Evolutionary conservation across 306 rosid genomes (phyloP).

Genomic region (Hippophae gyantsensis): DNA sequence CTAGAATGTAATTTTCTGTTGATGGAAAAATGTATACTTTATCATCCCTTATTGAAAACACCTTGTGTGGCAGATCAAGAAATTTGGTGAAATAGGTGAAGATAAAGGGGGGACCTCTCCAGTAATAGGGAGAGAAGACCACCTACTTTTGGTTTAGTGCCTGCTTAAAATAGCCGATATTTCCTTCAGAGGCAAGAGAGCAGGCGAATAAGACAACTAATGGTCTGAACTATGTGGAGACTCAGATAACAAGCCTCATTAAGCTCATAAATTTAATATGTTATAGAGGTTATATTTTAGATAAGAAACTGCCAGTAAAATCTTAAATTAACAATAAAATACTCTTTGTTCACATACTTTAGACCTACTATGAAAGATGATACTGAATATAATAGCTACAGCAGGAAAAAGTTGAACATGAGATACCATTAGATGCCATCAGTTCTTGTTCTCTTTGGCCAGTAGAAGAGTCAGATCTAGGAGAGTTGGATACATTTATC

Average conservation of each 20-base stretch:
- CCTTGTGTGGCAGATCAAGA: too few relatives aligned
- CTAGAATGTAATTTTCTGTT: neutral
- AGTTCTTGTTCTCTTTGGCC: conserved; percentile 68
- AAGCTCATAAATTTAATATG: neutral
- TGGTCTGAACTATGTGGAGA: neutral
- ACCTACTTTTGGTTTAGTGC: too few relatives aligned
- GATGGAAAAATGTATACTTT: neutral
- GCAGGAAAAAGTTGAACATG: neutral
- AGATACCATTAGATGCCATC: conserved; percentile 49
- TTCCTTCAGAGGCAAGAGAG: neutral
- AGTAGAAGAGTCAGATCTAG: conserved; percentile 76
- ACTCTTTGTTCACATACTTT: too few relatives aligned
- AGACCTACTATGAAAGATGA: neutral
- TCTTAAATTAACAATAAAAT: neutral
- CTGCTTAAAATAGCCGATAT: neutral
- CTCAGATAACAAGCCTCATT: neutral
- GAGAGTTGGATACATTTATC: conserved; percentile 75
- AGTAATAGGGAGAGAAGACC: too few relatives aligned
- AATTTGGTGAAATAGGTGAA: too few relatives aligned
- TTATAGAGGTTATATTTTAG: neutral
- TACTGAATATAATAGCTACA: neutral
- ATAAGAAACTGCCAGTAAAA: neutral
- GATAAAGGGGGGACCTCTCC: too few relatives aligned
- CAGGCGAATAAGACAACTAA: neutral
- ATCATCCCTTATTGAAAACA: too few relatives aligned